Conservation (phyloP, 768 basidiomycete species). For the Obba rivulosa region DNA sequence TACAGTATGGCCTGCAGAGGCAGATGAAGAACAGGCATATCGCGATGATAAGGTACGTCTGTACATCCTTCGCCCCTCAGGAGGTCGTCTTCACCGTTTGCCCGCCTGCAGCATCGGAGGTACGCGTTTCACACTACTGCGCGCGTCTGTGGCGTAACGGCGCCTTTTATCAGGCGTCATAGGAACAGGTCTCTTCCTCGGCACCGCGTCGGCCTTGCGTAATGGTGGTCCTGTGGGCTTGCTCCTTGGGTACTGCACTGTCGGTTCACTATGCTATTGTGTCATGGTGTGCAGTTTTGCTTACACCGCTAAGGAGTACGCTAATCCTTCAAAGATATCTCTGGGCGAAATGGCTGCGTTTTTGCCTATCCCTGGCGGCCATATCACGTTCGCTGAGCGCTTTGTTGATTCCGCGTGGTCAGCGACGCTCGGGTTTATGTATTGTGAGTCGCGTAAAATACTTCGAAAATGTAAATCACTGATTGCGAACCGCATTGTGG, state of each 20-base stretch:
- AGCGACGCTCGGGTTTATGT: constrained; percentile 39
- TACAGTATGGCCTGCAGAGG: constrained; percentile 5
- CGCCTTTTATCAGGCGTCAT: constrained; percentile 27
- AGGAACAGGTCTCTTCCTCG: constrained; percentile 54
- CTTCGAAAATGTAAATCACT: neutral
- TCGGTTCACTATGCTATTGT: constrained; percentile 31
- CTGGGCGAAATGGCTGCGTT: constrained; percentile 43
- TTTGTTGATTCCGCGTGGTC: constrained; percentile 42
- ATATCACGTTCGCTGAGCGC: constrained; percentile 42
- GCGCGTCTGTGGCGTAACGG: neutral
- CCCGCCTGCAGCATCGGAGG: constrained; percentile 17
- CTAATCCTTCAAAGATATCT: constrained; percentile 15
- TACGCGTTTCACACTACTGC: neutral
- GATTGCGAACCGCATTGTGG: neutral
- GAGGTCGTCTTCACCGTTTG: neutral
- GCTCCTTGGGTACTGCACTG: constrained; percentile 34
- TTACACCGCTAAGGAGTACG: neutral
- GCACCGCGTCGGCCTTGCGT: constrained; percentile 39
- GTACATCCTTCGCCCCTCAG: neutral
- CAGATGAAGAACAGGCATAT: constrained; percentile 31
- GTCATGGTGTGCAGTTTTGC: constrained; percentile 28
- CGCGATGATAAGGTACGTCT: constrained; percentile 25
- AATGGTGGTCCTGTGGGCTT: constrained; percentile 44
- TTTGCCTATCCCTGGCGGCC: constrained; percentile 40
- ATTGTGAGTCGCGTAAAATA: constrained; percentile 19